Percentiles rank a stretch among this genome's conserved stretches.
Evolutionary conservation across 139 green algal species (phyloP).

Genomic region (Chlorella sp.): DNA sequence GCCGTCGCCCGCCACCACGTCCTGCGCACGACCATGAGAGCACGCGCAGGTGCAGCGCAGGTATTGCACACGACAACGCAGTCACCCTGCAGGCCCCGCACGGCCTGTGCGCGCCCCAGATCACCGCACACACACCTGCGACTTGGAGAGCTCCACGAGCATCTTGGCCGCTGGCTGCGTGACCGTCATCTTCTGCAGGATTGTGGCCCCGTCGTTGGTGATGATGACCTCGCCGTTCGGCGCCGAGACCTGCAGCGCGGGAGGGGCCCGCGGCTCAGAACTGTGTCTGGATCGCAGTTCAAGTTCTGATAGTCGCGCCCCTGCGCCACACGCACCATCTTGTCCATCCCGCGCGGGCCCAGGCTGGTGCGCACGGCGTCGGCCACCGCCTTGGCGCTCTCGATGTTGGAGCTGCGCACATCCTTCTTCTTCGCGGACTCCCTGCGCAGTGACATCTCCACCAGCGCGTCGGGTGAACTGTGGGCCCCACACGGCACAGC

Average conservation of each 20-base stretch:
- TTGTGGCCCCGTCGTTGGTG: conserved; percentile 98
- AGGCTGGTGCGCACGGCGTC: conserved; percentile 93
- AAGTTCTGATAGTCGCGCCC: too few relatives aligned
- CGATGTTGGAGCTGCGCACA: conserved; percentile 92
- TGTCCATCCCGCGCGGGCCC: conserved; percentile 97
- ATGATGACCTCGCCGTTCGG: conserved; percentile 96
- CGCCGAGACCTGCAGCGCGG: conserved; percentile 61
- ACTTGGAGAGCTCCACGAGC: conserved; percentile 97
- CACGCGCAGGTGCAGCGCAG: neutral
- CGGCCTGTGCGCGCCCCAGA: neutral
- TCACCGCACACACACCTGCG: conserved; percentile 59
- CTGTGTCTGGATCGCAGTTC: neutral
- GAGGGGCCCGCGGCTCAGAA: neutral
- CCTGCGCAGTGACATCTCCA: too few relatives aligned
- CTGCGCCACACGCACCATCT: conserved; percentile 92
- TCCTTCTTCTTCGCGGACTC: conserved; percentile 85
- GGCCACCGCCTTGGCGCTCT: conserved; percentile 95
- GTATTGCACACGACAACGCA: too few relatives aligned
- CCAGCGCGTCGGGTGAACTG: too few relatives aligned
- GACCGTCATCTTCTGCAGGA: conserved; percentile 97
- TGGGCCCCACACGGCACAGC: too few relatives aligned
- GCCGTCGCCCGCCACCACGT: conserved; percentile 95
- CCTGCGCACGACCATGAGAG: conserved; percentile 45
- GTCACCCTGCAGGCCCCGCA: too few relatives aligned
- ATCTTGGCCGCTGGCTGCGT: conserved; percentile 98